Percentiles rank a stretch among this genome's conserved stretches.
Conservation (phyloP, 2,329 filamentous ascomycete genomes). For the Thielaviopsis musarum region DNA sequence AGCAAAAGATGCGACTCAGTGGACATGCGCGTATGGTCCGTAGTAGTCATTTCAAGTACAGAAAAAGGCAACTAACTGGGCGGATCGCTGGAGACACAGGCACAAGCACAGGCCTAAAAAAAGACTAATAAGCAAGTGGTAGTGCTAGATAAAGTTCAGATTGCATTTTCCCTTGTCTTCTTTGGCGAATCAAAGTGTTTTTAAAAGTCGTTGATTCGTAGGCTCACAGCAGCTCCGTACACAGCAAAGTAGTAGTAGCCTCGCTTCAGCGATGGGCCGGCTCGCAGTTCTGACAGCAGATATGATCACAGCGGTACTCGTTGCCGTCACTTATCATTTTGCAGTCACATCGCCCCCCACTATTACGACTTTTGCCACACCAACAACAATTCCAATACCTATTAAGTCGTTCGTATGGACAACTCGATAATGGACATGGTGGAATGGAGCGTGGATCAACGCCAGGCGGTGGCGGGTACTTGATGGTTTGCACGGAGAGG, state of each 20-base stretch:
- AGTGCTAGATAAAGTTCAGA: neutral
- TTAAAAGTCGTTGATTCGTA: no score
- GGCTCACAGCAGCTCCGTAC: no score
- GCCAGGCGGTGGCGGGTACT: conserved; percentile 31
- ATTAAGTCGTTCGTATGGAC: conserved; percentile 32
- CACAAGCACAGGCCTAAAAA: neutral
- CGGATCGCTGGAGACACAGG: neutral
- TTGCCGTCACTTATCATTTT: conserved; percentile 35
- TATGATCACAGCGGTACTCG: conserved; percentile 34
- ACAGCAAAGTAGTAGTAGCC: neutral
- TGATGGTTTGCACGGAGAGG: conserved; percentile 26
- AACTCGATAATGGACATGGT: conserved; percentile 29
- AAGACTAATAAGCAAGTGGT: neutral
- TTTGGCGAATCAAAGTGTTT: no score
- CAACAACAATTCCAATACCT: conserved; percentile 39
- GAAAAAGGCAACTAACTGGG: neutral
- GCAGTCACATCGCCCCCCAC: conserved; percentile 31
- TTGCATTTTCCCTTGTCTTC: neutral
- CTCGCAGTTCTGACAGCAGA: conserved; percentile 34
- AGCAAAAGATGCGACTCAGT: no score
- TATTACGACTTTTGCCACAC: conserved; percentile 37
- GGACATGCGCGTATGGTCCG: no score
- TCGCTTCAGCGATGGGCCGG: conserved; percentile 20
- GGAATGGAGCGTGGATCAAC: conserved; percentile 20
- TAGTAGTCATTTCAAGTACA: neutral